Base-by-base conservation (phyloP, 2,329 filamentous ascomycete species). In the Chaetomium olivaceum region DNA sequence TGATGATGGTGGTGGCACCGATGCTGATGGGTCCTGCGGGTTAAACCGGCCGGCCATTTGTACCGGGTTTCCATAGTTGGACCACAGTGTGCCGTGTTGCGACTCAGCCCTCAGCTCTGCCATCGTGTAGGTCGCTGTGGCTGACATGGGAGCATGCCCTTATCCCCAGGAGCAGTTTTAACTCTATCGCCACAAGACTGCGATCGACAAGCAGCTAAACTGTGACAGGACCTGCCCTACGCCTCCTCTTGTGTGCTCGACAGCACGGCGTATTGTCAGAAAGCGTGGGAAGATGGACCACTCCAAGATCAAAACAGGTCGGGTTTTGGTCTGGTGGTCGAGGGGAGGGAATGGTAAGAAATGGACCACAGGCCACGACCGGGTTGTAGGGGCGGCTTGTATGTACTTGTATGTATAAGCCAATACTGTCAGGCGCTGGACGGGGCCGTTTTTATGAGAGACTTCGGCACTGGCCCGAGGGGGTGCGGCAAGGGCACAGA, bases 41-140 rank as follows among this genome's bases (percentile, higher is more conserved):
- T 81, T 79, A 69, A 82, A 83, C 69, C 84, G 82, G 55, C 75
- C 74, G 69, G 83, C 77, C 75, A 87, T 79, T 71, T 84, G 83
- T 68, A 86, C 80, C 64, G 83, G 81, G 68, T 79, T 80, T 69
- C 80, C 81, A 77, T 87, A 87, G 78, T 80, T 84, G 72, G 83
- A 79, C 85, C 85, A 87, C 72, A 87, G 77, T 76, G 80, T 82
- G 72, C 81, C 80, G 77, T 86, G 85, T 75, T 81, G 77, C 74
- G 83, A 78, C 77, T 87, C 85, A 75, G 80, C 79, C 81, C 86
- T 86, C 80, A 87, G 76, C 76, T 87, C 85, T 83, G 85, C 83
- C 85, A 87, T 87, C 79, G 84, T 82, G 77, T 87, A 85, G 71
- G 84, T 84, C 77, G 83, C 79, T 74, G 83, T 83, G 79, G 84